Evolutionary conservation across 345 rosid genomes (phyloP).

Genomic region (Boechera stricta): DNA sequence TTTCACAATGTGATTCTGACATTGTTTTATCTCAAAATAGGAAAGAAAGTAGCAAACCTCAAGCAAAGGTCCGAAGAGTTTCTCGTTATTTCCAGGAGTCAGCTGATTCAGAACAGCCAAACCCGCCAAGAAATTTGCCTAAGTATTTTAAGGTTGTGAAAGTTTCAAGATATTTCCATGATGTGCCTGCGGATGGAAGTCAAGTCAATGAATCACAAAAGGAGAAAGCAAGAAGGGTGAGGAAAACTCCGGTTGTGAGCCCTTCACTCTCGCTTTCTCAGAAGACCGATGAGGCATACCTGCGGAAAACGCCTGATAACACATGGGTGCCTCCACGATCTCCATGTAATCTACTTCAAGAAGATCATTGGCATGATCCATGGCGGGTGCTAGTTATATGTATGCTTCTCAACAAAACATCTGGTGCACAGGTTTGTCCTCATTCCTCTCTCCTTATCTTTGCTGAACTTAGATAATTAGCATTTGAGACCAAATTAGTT

Average conservation of each 20-base stretch:
- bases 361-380: conserved; percentile 65
- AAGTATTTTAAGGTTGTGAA: conserved; percentile 25
- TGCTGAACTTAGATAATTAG: neutral
- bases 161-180: conserved; percentile 50
- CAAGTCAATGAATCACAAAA: conserved; percentile 8
- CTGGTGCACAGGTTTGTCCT: conserved; percentile 59
- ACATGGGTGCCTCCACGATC: conserved; percentile 69
- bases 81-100: conserved; percentile 43
- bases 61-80: conserved; percentile 42
- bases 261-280: conserved; percentile 43
- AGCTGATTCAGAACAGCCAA: conserved; percentile 28
- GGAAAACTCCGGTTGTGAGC: conserved; percentile 35
- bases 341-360: conserved; percentile 57
- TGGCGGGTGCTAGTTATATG: conserved; percentile 76
- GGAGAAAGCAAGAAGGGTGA: conserved; percentile 32
- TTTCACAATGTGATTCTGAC: conserved; percentile 18
- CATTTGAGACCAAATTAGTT: conserved; percentile 1
- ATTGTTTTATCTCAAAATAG: conserved; percentile 12
- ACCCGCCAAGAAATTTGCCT: conserved; percentile 3
- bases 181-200: conserved; percentile 6
- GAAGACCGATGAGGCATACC: conserved; percentile 66
- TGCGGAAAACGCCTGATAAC: conserved; percentile 51
- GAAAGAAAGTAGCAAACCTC: conserved; percentile 14
- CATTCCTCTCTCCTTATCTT: conserved; percentile 1
- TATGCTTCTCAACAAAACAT: conserved; percentile 74